These are phyloP conservation scores for Arthroderma sp. DNA, from an alignment of 2,329 filamentous ascomycete genomes.

Conservation along the genomic window DNA sequence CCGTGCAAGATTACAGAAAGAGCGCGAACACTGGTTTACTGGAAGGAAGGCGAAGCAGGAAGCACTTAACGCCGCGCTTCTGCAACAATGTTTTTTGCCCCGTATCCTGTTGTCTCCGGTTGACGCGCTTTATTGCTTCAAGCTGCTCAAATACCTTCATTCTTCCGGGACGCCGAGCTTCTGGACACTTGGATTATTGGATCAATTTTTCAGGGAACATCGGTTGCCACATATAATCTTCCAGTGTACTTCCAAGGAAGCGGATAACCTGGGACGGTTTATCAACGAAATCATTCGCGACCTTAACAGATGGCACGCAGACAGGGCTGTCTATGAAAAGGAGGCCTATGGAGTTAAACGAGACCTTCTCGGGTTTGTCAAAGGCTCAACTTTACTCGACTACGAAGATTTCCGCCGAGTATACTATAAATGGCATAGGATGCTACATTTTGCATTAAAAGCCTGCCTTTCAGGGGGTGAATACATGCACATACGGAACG, in stretches of 20 bases:
- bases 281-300: conserved; percentile 70
- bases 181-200: conserved; percentile 69
- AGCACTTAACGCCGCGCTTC: conserved; percentile 57
- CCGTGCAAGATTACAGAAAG: conserved; percentile 55
- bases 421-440: conserved; percentile 81
- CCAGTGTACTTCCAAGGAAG: conserved; percentile 76
- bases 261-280: conserved; percentile 86
- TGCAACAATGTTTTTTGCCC: conserved; percentile 89
- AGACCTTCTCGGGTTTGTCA: conserved; percentile 66
- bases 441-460: conserved; percentile 66
- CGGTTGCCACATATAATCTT: conserved; percentile 73
- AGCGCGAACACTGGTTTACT: conserved; percentile 68
- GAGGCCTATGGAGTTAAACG: conserved; percentile 58
- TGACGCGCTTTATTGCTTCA: conserved; percentile 80
- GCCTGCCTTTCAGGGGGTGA: conserved; percentile 68
- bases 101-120: conserved; percentile 69
- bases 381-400: conserved; percentile 58
- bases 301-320: conserved; percentile 69
- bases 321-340: conserved; percentile 63
- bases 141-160: conserved; percentile 78
- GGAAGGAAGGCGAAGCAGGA: conserved; percentile 50
- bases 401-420: conserved; percentile 77
- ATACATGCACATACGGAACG: conserved; percentile 97
- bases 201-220: conserved; percentile 72
- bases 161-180: conserved; percentile 74